Base-by-base conservation (phyloP, 768 basidiomycete species). In the Asterophora lycoperdoides region DNA sequence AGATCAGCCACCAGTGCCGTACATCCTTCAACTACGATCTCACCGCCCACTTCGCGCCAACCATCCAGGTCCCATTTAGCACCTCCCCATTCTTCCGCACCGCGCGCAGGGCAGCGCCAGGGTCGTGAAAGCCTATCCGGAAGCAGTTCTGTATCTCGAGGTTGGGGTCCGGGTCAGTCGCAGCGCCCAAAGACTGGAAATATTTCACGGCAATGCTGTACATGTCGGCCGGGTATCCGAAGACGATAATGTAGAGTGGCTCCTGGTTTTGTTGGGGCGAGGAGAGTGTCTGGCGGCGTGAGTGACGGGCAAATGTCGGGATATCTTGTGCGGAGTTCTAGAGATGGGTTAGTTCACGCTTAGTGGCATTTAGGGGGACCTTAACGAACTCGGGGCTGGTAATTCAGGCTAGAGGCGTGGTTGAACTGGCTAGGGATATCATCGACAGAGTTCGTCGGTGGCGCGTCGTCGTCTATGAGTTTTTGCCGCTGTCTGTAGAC, bases 41-140 rank as follows among this genome's bases (percentile, higher is more conserved):
- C 62, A 91, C 90, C 20, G 86, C 86, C 84, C 84, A 89, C 64
- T 91, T 91, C 35, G 80, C 82, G 10, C 91, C 92, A 30, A 93
- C 70, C 90, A 93, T 93, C 75, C 80, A 89, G 41, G 73, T 76
- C 4, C 86, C 86, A 9, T 76, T 69, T 17, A 93, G 61, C 1
- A 93, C 67, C 42, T 93, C 90, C 2, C 92, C 92, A 55, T 85
- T 93, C 67, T 86, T 86, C 42, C 88, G 72, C 13, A 91, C 80
- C 2, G 90, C 89, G 9, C 91, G 74, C 53, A 88, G 65, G 0
- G 90, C 91, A 49, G 91, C 88, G 18, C 78, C 83, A 7, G 80
- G 69, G 52, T 86, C 80, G 35, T 68, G 65, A 59, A 84, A 94
- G 2, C 87, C 86, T 44, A 93, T 83, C 44, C 77, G 78, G 65